Percentiles rank a stretch among this genome's conserved stretches.
Evolutionary conservation across 1,139 yeast genomes (phyloP).

Genomic region (Yamadazyma spencermartinsiae): DNA sequence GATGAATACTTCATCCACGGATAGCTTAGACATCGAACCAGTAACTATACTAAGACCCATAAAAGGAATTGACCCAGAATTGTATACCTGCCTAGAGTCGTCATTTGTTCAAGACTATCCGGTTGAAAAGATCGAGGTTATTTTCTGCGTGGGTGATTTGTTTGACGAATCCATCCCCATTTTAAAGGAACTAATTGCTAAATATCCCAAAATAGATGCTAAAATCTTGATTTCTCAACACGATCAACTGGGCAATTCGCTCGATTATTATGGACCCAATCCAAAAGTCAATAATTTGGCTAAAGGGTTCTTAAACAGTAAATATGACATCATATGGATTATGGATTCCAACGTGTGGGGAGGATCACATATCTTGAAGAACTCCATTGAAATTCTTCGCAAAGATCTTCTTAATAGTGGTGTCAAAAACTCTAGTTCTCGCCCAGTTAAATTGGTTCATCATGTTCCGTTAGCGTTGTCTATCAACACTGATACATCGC

Average conservation of each 20-base stretch:
- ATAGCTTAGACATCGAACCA: slow-evolving; percentile 43
- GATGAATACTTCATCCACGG: slow-evolving; percentile 4
- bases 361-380: slow-evolving; percentile 58
- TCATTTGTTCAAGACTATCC: slow-evolving; percentile 74
- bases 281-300: slow-evolving; percentile 87
- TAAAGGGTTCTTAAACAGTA: slow-evolving; percentile 70
- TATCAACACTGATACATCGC: slow-evolving; percentile 13
- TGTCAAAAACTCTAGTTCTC: slow-evolving; percentile 16
- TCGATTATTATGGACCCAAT: slow-evolving; percentile 73
- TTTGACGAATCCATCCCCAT: slow-evolving; percentile 67
- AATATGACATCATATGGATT: slow-evolving; percentile 80
- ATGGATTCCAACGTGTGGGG: slow-evolving; percentile 89
- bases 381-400: slow-evolving; percentile 61
- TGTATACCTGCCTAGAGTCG: slow-evolving; percentile 65
- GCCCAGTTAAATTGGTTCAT: slow-evolving; percentile 70
- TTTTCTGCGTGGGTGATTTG: slow-evolving; percentile 71
- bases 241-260: slow-evolving; percentile 25
- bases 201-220: slow-evolving; percentile 61
- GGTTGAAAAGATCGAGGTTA: slow-evolving; percentile 55
- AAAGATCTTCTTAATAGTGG: slow-evolving; percentile 51
- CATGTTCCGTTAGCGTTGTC: slow-evolving; percentile 74
- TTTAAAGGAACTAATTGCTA: slow-evolving; percentile 47
- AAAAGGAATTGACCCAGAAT: slow-evolving; percentile 80
- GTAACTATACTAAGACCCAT: slow-evolving; percentile 83
- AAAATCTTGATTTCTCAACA: slow-evolving; percentile 51